Conservation (phyloP, 495 filamentous ascomycete species). For the Aspergillus saccharolyticus region DNA sequence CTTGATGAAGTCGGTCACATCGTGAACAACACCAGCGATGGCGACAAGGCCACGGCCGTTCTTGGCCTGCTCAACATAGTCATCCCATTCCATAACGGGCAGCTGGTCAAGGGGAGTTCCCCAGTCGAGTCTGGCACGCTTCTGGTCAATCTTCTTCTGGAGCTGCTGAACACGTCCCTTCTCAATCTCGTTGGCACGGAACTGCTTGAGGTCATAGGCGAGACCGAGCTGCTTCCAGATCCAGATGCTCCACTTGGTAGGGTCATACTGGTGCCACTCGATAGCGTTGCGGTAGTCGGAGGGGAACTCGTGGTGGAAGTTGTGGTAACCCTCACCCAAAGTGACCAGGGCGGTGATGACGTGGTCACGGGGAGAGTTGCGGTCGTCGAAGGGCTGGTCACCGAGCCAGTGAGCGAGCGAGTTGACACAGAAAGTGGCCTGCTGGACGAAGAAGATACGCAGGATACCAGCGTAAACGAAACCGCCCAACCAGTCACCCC, state of each 20-base stretch:
- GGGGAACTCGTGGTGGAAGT: conserved; percentile 96
- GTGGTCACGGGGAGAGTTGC: conserved; percentile 85
- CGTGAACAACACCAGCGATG: conserved; percentile 83
- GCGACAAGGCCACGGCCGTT: conserved; percentile 66
- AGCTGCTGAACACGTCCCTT: conserved; percentile 86
- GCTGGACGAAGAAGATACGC: conserved; percentile 86
- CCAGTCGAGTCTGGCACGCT: conserved; percentile 78
- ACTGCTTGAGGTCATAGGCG: conserved; percentile 83
- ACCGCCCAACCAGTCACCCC: conserved; percentile 77
- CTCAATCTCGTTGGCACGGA: conserved; percentile 86
- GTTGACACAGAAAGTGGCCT: conserved; percentile 95
- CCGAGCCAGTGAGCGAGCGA: conserved; percentile 90
- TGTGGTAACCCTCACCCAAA: conserved; percentile 90
- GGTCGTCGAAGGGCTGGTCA: conserved; percentile 90
- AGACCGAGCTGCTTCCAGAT: conserved; percentile 78
- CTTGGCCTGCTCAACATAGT: conserved; percentile 64
- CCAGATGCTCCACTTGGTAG: conserved; percentile 93
- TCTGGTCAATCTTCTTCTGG: conserved; percentile 91
- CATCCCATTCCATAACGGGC: conserved; percentile 85
- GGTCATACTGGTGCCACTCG: conserved; percentile 88
- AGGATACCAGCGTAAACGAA: conserved; percentile 85
- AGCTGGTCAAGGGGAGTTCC: conserved; percentile 78
- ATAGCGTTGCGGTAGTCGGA: conserved; percentile 93
- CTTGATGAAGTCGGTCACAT: conserved; percentile 78
- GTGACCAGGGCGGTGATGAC: conserved; percentile 82